Base-by-base conservation (phyloP, 352 stramenopile genomes). In the Pythium folliculosum region DNA sequence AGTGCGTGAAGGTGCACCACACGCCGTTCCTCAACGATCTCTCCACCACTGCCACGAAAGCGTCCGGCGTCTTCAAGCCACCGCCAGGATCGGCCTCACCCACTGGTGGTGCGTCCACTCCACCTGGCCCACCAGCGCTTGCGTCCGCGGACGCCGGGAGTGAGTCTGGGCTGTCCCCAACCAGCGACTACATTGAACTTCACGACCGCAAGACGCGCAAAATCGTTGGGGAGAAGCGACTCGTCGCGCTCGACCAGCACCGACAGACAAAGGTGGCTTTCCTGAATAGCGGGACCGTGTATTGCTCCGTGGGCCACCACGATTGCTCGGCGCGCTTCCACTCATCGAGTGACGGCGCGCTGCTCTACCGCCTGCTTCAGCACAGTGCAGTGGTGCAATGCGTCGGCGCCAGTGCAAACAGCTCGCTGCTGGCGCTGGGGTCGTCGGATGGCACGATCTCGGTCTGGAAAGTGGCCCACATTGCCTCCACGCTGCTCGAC, bases 311-410 rank as follows among this genome's bases (percentile, higher is more conserved):
- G 1, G 86, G 83, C 0, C 78, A 94, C 63, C 77, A 91, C 67
- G 86, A 94, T 32, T 92, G 84, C 32, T 93, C 86, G 0, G 86
- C 84, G 23, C 80, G 84, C 14, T 92, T 94, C 65, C 84, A 91
- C 65, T 89, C 84, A 0, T 77, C 81, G 43, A 84, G 54, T 2
- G 88, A 95, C 43, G 88, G 88, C 9, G 74, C 84, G 19, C 65
- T 94, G 50, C 63, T 90, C 7, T 90, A 91, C 73, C 82, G 82
- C 3, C 47, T 94, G 40, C 60, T 92, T 30, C 85, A 94, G 65
- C 86, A 94, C 70, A 78, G 80, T 58, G 77, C 81, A 6, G 73
- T 90, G 17, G 84, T 94, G 22, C 87, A 78, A 21, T 94, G 84
- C 30, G 72, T 94, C 27, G 74, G 49, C 17, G 81, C 76, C 22